Conservation (phyloP, 306 rosid genomes). For the Acmispon strigosus region DNA sequence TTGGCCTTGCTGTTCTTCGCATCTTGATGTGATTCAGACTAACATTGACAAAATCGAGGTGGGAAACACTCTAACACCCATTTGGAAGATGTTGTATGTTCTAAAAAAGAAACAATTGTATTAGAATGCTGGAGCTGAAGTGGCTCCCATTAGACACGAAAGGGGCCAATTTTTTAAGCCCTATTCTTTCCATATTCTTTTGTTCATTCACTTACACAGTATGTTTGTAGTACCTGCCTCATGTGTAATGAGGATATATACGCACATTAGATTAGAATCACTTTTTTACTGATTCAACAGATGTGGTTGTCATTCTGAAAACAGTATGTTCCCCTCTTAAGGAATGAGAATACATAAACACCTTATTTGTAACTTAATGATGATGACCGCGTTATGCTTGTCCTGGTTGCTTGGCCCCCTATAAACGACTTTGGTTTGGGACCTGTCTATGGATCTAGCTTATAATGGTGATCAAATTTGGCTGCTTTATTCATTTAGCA, state of each 20-base stretch:
- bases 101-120: neutral
- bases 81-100: conserved; percentile 28
- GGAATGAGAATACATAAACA: too few relatives aligned
- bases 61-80: neutral
- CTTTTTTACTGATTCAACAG: neutral
- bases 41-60: conserved; percentile 8
- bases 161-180: conserved; percentile 26
- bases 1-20: conserved; percentile 89
- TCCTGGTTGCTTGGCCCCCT: too few relatives aligned
- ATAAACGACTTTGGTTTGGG: too few relatives aligned
- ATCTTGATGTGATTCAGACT: conserved; percentile 51
- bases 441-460: too few relatives aligned
- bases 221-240: neutral
- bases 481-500: too few relatives aligned
- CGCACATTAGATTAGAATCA: neutral
- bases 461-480: too few relatives aligned
- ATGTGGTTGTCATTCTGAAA: too few relatives aligned
- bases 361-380: too few relatives aligned
- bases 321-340: too few relatives aligned
- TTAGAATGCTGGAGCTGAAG: conserved; percentile 16
- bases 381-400: too few relatives aligned
- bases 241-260: too few relatives aligned
- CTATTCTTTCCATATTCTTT: conserved; percentile 24
- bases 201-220: neutral
- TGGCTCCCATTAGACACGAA: conserved; percentile 10